Conservation (phyloP, 257 asterid genomes). For the Fraxinus cuspidata region DNA sequence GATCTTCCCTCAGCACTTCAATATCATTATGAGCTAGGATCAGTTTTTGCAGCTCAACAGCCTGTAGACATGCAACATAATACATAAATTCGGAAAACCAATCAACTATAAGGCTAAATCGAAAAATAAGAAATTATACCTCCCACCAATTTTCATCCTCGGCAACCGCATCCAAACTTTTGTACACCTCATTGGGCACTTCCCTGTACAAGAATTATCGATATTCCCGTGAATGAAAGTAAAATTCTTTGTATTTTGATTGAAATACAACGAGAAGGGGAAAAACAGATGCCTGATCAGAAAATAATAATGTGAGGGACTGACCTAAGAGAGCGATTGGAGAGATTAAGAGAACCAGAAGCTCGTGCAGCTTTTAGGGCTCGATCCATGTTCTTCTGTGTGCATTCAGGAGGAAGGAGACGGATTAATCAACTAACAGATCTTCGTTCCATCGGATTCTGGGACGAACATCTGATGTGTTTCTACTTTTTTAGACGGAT, state of each 20-base stretch:
- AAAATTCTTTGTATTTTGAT: background rate
- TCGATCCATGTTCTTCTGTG: conserved; percentile 60
- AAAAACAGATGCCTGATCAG: background rate
- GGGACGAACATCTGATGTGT: background rate
- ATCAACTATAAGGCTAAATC: background rate
- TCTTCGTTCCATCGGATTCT: background rate
- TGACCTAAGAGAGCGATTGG: conserved; percentile 90
- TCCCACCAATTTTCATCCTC: conserved; percentile 99
- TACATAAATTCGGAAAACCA: conserved; percentile 7
- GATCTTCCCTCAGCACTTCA: conserved; percentile 73
- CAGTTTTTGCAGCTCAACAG: conserved; percentile 92
- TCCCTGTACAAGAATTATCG: conserved; percentile 46
- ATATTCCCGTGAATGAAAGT: background rate
- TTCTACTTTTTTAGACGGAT: background rate
- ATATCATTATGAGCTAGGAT: conserved; percentile 89
- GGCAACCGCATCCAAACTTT: conserved; percentile 74
- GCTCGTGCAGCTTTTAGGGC: conserved; percentile 81
- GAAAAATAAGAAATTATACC: conserved; percentile 45
- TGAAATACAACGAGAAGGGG: background rate
- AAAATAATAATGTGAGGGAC: conserved; percentile 5
- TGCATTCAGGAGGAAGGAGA: background rate
- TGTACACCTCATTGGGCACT: conserved; percentile 84
- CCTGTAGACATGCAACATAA: conserved; percentile 44
- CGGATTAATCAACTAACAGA: background rate
- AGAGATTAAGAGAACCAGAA: conserved; percentile 92